Percentiles rank a stretch among this genome's conserved stretches.
Evolutionary conservation across 2,329 filamentous ascomycete genomes (phyloP).

Genomic region (Chrysoporthe deuterocubensis): DNA sequence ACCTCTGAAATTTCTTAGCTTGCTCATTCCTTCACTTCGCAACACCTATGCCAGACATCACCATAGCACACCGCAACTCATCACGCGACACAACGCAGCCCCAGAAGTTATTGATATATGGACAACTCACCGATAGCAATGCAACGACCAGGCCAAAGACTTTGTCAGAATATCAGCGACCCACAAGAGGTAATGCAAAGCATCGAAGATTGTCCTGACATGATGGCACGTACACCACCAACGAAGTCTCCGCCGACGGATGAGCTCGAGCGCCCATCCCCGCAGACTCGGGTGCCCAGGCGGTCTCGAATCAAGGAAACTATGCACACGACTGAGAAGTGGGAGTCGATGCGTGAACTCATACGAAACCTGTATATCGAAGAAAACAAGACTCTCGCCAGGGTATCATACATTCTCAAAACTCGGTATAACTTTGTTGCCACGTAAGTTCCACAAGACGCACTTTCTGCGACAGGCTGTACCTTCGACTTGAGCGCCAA

Average conservation of each 20-base stretch:
- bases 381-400: constrained; percentile 22
- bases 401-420: constrained; percentile 16
- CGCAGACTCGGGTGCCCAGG: not conserved
- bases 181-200: not conserved
- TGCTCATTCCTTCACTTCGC: constrained; percentile 23
- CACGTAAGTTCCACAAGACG: constrained; percentile 22
- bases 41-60: not conserved
- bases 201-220: not conserved
- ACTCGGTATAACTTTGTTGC: constrained; percentile 13
- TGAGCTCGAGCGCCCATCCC: not conserved
- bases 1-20: constrained; percentile 23
- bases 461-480: not conserved
- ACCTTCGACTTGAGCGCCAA: not conserved
- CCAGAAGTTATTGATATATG: not conserved
- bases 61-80: not conserved
- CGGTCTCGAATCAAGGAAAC: constrained; percentile 8
- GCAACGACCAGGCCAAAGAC: not conserved
- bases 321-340: constrained; percentile 16
- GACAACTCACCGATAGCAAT: not conserved
- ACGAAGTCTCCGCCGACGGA: not conserved
- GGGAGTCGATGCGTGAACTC: constrained; percentile 21
- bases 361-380: constrained; percentile 26
- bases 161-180: not conserved
- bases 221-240: not conserved
- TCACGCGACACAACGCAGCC: not conserved